Evolutionary conservation across 192 early-diverging fungal genomes (phyloP).

Genomic region (Coemansia guatemalensis): DNA sequence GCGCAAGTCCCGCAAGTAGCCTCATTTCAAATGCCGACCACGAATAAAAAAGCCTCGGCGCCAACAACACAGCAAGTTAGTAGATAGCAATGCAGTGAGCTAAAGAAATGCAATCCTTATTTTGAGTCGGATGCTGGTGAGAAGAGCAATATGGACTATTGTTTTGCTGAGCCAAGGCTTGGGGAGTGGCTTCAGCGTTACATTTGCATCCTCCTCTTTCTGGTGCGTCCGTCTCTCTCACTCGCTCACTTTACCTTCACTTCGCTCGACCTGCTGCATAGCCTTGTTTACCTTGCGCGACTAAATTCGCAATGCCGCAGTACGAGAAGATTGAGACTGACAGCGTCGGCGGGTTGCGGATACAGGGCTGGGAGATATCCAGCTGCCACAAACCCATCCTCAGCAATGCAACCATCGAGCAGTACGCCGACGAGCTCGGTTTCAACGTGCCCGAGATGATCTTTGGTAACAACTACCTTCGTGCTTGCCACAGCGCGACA

Average conservation of each 20-base stretch:
- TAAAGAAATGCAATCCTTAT: neutral
- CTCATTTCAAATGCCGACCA: constrained; percentile 9
- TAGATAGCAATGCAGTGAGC: neutral
- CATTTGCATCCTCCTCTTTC: neutral
- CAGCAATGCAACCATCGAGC: constrained; percentile 57
- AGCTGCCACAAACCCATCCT: constrained; percentile 61
- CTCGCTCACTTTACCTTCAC: neutral
- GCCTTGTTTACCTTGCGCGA: neutral
- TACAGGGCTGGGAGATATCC: constrained; percentile 59
- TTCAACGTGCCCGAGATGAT: constrained; percentile 95
- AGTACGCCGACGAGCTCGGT: constrained; percentile 55
- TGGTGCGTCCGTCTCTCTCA: neutral
- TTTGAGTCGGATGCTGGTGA: neutral
- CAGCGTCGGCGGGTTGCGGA: constrained; percentile 36
- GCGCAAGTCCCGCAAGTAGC: constrained; percentile 14
- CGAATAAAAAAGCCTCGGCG: neutral
- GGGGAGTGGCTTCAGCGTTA: neutral
- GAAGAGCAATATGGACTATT: neutral
- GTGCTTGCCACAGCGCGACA: constrained; percentile 54
- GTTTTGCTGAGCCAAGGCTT: neutral
- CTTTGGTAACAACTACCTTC: constrained; percentile 86
- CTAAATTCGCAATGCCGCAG: constrained; percentile 3
- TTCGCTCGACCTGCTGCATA: neutral
- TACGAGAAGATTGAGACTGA: constrained; percentile 42
- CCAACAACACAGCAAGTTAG: neutral